A percentile compares a stretch with the other conserved stretches of the same genome.
These are phyloP conservation scores for Ephemerocybe angulata DNA, from an alignment of 768 basidiomycete species.

Conservation along the genomic window DNA sequence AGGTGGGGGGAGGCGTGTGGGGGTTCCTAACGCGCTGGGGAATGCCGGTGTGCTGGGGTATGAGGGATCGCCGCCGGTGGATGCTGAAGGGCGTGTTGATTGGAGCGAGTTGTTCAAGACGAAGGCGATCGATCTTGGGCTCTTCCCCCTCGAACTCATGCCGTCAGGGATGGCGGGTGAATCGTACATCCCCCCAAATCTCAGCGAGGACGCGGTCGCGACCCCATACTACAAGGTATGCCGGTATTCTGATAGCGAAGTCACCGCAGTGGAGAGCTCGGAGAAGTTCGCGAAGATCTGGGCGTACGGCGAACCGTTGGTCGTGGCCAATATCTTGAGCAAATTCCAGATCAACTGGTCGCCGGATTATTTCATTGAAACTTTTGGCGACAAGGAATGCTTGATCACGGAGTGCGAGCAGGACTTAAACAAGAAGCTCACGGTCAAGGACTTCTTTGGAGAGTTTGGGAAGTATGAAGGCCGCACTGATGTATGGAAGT, in stretches of 20 bases:
- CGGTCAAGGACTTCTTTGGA: slow-evolving; percentile 76
- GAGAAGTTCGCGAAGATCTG: slow-evolving; percentile 64
- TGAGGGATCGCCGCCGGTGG: background rate
- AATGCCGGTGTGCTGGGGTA: background rate
- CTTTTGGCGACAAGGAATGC: slow-evolving; percentile 61
- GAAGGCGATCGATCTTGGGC: background rate
- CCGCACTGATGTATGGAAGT: slow-evolving; percentile 56
- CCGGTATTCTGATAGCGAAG: slow-evolving; percentile 42
- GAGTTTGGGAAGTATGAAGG: slow-evolving; percentile 68
- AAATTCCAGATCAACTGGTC: slow-evolving; percentile 74
- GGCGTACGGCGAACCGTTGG: slow-evolving; percentile 69
- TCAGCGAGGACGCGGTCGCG: slow-evolving; percentile 18
- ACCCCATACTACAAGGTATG: slow-evolving; percentile 47
- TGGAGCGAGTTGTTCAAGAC: slow-evolving; percentile 1
- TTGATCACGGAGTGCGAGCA: slow-evolving; percentile 82
- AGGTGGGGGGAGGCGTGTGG: background rate
- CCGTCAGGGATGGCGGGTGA: slow-evolving; percentile 7
- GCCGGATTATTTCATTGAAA: slow-evolving; percentile 73
- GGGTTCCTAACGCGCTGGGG: background rate
- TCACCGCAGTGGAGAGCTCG: slow-evolving; percentile 41
- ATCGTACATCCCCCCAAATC: slow-evolving; percentile 24
- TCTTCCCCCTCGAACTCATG: background rate
- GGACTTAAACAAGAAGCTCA: slow-evolving; percentile 57
- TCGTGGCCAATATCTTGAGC: slow-evolving; percentile 63
- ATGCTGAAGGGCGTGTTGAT: background rate